Evolutionary conservation across 345 rosid species (phyloP).

Genomic region (Boechera retrofracta): DNA sequence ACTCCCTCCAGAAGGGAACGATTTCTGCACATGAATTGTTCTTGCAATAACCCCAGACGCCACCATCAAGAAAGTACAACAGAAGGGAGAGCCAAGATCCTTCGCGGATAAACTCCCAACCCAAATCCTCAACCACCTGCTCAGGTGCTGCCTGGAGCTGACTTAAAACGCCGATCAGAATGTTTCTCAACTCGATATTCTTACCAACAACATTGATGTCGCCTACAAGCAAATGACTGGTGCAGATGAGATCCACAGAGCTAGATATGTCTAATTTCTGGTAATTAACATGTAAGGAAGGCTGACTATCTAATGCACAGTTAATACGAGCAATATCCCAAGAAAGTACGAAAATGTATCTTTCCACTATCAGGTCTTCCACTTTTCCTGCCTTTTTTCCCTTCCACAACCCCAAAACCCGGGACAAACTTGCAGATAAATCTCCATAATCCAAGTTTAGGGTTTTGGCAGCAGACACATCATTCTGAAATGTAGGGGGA

Average conservation of each 20-base stretch:
- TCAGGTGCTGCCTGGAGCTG: constrained; percentile 51
- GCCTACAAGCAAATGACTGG: constrained; percentile 62
- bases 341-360: constrained; percentile 84
- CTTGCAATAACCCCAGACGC: constrained; percentile 58
- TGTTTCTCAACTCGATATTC: constrained; percentile 50
- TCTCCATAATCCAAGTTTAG: constrained; percentile 62
- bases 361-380: constrained; percentile 89
- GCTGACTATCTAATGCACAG: constrained; percentile 46
- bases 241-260: constrained; percentile 56
- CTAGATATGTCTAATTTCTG: constrained; percentile 55
- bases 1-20: constrained; percentile 53
- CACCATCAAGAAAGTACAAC: constrained; percentile 68
- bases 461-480: constrained; percentile 55
- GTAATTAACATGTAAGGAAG: constrained; percentile 50
- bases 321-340: constrained; percentile 68
- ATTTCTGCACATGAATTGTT: constrained; percentile 57
- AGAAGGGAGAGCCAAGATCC: constrained; percentile 80
- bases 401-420: constrained; percentile 79
- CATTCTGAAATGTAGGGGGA: constrained; percentile 62
- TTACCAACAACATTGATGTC: constrained; percentile 52
- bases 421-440: constrained; percentile 57
- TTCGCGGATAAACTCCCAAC: constrained; percentile 84
- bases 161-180: constrained; percentile 56
- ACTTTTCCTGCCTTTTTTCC: constrained; percentile 65
- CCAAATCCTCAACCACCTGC: constrained; percentile 59